Evolutionary conservation across 257 asterid species (phyloP), one percentile per base, ranked within the genome.

Genomic region (Coffea canephora): DNA sequence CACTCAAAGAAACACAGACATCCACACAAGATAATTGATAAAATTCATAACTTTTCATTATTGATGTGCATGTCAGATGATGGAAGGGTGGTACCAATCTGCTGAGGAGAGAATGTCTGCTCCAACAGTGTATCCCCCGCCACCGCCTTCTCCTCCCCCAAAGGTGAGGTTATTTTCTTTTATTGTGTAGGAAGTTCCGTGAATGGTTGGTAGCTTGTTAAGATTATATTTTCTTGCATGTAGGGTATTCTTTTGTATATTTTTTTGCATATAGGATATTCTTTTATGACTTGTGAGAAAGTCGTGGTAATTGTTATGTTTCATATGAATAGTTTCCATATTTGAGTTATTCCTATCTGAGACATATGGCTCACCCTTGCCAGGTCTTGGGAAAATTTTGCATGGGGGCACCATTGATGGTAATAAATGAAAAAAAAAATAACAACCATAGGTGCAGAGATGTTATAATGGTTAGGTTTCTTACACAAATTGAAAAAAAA

Each of bases 31-130:
- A 5, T 21, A 21, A 61, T 21, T 12, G 6, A 61, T 21, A n/a
- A 61, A 21, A 61, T 61, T 14, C 8, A 11, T 55, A 64, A 75
- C 55, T 18, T 49, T 43, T 43, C 25, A n/a, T 50, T 79, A 72
- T 43, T 36, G 72, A 75, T 31, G 23, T 36, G 80, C 54, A 71
- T 48, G 78, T 54, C 84, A 96, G n/a, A n/a, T n/a, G n/a, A n/a
- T n/a, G n/a, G n/a, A n/a, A n/a, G n/a, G n/a, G n/a, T n/a, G n/a
- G n/a, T n/a, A n/a, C n/a, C n/a, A n/a, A n/a, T n/a, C n/a, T n/a
- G n/a, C n/a, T n/a, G n/a, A n/a, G 84, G 98, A 96, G 85, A 90
- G 97, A 85, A 96, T 96, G 97, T 96, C 96, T 43, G 99, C 99
- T 76, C 97, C 99, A 21, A 91, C 97, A 41, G 94, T 94, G 69